These are phyloP conservation scores for Penicillium capsulatum DNA, from an alignment of 2,329 filamentous ascomycete species.

Conservation along the genomic window DNA sequence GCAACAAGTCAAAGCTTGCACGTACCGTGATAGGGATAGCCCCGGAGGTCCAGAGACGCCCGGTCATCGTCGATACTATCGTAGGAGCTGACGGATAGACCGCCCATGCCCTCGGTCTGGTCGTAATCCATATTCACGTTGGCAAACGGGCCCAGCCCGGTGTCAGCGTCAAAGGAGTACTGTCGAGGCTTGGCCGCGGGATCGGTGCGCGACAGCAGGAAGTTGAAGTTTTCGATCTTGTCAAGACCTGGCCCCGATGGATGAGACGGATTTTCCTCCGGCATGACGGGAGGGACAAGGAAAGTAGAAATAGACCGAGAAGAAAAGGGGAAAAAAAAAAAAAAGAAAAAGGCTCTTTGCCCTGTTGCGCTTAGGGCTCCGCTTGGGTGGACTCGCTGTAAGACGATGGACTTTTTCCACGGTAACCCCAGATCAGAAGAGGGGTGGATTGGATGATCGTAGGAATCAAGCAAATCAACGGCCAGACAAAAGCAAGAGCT, in stretches of 20 bases:
- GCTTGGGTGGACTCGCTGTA: conserved; percentile 1
- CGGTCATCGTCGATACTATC: conserved; percentile 41
- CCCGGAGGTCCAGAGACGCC: conserved; percentile 36
- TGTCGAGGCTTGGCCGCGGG: conserved; percentile 32
- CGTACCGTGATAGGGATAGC: conserved; percentile 41
- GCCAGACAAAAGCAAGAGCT: not conserved
- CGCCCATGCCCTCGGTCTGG: conserved; percentile 40
- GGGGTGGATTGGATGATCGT: conserved; percentile 1
- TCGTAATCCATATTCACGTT: conserved; percentile 39
- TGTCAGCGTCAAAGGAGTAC: conserved; percentile 39
- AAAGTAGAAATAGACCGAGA: conserved; percentile 11
- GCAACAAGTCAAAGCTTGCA: conserved; percentile 19
- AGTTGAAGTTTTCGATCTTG: conserved; percentile 38
- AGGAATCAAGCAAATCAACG: not conserved
- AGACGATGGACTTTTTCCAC: conserved; percentile 8
- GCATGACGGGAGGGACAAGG: conserved; percentile 26
- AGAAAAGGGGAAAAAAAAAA: conserved; percentile 16
- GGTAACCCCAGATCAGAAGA: conserved; percentile 17
- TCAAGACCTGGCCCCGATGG: conserved; percentile 29
- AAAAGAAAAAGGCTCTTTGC: conserved; percentile 4
- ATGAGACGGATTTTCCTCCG: conserved; percentile 29
- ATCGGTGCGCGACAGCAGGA: conserved; percentile 33
- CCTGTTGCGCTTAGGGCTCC: conserved; percentile 8
- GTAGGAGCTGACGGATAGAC: conserved; percentile 41
- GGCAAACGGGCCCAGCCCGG: conserved; percentile 30